These are phyloP conservation scores for Colletotrichum agaves DNA, from an alignment of 2,329 filamentous ascomycete species.

Conservation along the genomic window DNA sequence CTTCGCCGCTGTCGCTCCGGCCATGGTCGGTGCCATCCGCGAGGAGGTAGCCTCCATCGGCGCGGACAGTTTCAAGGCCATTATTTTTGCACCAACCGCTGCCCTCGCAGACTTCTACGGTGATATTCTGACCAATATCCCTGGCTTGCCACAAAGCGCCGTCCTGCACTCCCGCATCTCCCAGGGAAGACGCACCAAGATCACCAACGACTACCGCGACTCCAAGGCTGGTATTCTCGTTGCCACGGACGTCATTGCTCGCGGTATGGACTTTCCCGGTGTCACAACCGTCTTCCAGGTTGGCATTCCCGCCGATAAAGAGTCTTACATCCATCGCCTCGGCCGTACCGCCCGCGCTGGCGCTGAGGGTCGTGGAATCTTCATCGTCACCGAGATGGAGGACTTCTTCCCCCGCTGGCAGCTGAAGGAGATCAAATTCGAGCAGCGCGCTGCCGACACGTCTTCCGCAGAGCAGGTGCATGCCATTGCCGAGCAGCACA, in stretches of 20 bases:
- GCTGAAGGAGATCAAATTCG: slow-evolving; percentile 65
- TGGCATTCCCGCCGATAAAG: slow-evolving; percentile 67
- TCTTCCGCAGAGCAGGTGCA: slow-evolving; percentile 51
- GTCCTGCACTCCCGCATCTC: slow-evolving; percentile 63
- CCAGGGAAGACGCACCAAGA: slow-evolving; percentile 61
- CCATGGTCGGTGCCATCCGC: slow-evolving; percentile 66
- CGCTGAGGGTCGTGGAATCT: slow-evolving; percentile 70
- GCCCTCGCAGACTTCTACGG: slow-evolving; percentile 63
- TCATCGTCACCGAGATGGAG: slow-evolving; percentile 66
- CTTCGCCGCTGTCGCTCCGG: slow-evolving; percentile 73
- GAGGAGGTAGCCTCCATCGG: slow-evolving; percentile 51
- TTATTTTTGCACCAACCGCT: slow-evolving; percentile 79
- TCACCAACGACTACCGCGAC: slow-evolving; percentile 72
- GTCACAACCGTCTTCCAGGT: slow-evolving; percentile 75
- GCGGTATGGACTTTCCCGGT: slow-evolving; percentile 79
- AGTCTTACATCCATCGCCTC: slow-evolving; percentile 75
- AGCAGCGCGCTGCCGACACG: slow-evolving; percentile 58
- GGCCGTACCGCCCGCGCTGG: slow-evolving; percentile 75
- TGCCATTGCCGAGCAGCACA: slow-evolving; percentile 48
- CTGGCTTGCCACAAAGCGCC: slow-evolving; percentile 55
- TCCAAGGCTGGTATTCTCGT: slow-evolving; percentile 66
- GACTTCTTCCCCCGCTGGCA: slow-evolving; percentile 60
- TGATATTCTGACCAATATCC: slow-evolving; percentile 52
- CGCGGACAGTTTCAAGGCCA: slow-evolving; percentile 78
- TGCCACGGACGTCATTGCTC: slow-evolving; percentile 77